A percentile compares a stretch with the other conserved stretches of the same genome.
These are phyloP conservation scores for Kuraishia piskuri DNA, from an alignment of 805 yeast species.

Conservation along the genomic window DNA sequence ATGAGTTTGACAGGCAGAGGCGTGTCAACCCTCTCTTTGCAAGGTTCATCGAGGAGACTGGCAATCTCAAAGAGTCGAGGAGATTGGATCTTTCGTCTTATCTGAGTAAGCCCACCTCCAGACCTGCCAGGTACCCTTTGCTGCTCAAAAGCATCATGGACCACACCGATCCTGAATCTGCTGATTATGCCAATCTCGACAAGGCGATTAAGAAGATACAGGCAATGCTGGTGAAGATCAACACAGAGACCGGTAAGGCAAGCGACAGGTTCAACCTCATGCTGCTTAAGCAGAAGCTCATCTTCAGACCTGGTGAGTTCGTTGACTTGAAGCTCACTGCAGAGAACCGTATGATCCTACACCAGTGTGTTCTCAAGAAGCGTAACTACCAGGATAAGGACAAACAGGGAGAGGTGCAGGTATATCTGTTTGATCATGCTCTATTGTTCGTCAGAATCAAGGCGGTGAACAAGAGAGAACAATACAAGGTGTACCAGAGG, in stretches of 20 bases:
- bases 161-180: conserved; percentile 65
- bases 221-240: conserved; percentile 67
- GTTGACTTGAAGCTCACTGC: conserved; percentile 80
- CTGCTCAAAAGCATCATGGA: conserved; percentile 76
- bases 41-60: conserved; percentile 88
- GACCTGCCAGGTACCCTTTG: conserved; percentile 91
- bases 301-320: conserved; percentile 74
- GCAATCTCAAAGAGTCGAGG: conserved; percentile 74
- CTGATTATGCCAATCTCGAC: conserved; percentile 60
- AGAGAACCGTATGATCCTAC: conserved; percentile 70
- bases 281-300: conserved; percentile 76
- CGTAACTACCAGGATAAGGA: conserved; percentile 63
- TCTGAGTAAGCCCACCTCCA: conserved; percentile 88
- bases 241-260: conserved; percentile 86
- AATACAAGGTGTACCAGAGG: conserved; percentile 81
- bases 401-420: conserved; percentile 71
- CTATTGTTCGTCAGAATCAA: conserved; percentile 79
- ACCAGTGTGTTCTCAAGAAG: conserved; percentile 69
- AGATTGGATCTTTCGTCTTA: conserved; percentile 90
- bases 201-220: conserved; percentile 71
- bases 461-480: conserved; percentile 82
- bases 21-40: conserved; percentile 85
- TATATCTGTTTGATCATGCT: conserved; percentile 84
- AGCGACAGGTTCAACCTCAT: conserved; percentile 87
- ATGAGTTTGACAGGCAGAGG: conserved; percentile 90